Evolutionary conservation across 2,329 filamentous ascomycete species (phyloP), one percentile per base, ranked within the genome.

Genomic region (Rutstroemia sp.): DNA sequence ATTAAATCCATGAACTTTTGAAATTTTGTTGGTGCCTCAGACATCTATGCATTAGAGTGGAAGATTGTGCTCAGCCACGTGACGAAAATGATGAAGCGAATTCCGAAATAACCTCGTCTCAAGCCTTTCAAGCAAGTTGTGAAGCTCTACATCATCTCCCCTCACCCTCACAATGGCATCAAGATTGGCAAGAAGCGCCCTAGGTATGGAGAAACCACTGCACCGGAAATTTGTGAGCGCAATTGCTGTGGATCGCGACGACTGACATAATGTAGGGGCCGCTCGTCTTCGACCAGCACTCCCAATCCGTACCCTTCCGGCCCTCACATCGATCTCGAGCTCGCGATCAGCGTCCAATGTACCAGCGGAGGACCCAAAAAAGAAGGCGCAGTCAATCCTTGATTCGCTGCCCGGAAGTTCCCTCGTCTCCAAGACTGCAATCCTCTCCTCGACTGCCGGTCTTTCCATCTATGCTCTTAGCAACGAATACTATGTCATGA

Each of bases 401-500:
- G 91, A 99, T 70, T 80, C 92, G 63, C 83, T 99, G 54, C 94
- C 94, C 70, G 94, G 95, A 68, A 96, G 83, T 83, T 92, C 82
- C 71, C 80, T 96, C 64, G 78, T 95, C 72, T 95, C 90, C 76
- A 99, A 99, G 87, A 91, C 90, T 67, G 94, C 94, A 70, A 92
- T 96, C 73, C 87, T 99, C 70, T 97, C 92, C 71, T 92, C 90
- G 69, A 87, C 87, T 64, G 89, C 94, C 70, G 92, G 88, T 77
- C 76, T 95, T 68, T 92, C 89, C 70, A 83, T 95, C 74, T 95
- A 94, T 73, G 94, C 91, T 71, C 91, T 99, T 78, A 95, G 89
- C 86, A 99, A 95, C 79, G 94, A 99, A 84, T 91, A 97, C 81
- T 97, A 96, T 78, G 91, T 99, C 73, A 82, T 99, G 77, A 99